Evolutionary conservation across 495 filamentous ascomycete genomes (phyloP), one percentile per base, ranked within the genome.

Genomic region (Talaromyces borbonicus): DNA sequence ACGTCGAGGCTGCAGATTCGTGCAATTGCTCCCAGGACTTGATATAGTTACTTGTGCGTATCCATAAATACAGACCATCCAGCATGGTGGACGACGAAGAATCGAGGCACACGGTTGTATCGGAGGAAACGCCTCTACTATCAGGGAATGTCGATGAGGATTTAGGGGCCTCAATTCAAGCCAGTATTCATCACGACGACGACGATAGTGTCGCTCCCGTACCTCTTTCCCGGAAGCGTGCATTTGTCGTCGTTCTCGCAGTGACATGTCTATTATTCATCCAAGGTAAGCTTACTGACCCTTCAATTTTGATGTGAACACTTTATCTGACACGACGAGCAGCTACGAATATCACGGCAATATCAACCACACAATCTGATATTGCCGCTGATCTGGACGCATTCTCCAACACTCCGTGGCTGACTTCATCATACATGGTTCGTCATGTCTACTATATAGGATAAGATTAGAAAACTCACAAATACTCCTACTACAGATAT

Each of bases 321-420:
- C 23, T 40, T n/a, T 20, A 12, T 16, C 35, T n/a, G 5, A 41
- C 44, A 33, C 47, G 51, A 15, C 24, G 47, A 25, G 8, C 32
- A 81, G 79, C 80, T 3, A 75, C 72, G 50, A 89, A 90, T 59
- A 84, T 87, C 68, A 81, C 77, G 22, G 78, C 84, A 52, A 78
- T 90, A 49, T 84, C 80, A 4, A 88, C 84, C 20, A 82, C 79
- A 1, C 84, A 87, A 60, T 82, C 78, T 2, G 63, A 66, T 30
- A 86, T 90, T 52, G 83, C 84, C 1, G 69, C 68, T 15, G 84
- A 87, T 47, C 64, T 88, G 1, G 71, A 87, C 67, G 76, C 83
- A 7, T 88, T 83, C 55, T 76, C 77, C 20, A 61, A 78, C 35
- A 78, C 77, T 15, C 80, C 75, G 50, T 90, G 84, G 84, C 83